A percentile compares a stretch with the other conserved stretches of the same genome.
Conservation (phyloP, 148 eudicot species). For the Arctostaphylos glauca region DNA sequence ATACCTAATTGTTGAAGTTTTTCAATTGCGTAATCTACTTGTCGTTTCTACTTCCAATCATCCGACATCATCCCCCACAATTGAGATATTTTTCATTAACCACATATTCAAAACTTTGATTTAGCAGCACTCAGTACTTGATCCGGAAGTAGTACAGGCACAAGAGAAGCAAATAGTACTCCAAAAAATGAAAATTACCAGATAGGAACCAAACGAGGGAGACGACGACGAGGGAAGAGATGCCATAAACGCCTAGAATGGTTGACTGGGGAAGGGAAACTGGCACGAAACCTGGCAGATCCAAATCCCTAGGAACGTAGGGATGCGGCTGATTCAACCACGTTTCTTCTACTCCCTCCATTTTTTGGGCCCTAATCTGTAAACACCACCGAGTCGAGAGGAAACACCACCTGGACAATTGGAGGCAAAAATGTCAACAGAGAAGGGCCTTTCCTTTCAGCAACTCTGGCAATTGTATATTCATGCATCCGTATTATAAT, state of each 20-base stretch:
- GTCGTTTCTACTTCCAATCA: no score
- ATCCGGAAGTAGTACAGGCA: background rate
- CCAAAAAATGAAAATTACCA: slow-evolving; percentile 30
- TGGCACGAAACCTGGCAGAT: slow-evolving; percentile 70
- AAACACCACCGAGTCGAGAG: background rate
- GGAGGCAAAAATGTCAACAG: background rate
- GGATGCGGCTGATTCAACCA: slow-evolving; percentile 44
- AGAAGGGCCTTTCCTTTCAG: background rate
- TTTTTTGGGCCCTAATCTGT: background rate
- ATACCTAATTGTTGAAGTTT: no score
- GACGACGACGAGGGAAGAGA: slow-evolving; percentile 42
- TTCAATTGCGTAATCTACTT: no score
- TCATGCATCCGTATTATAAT: background rate
- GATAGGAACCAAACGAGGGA: slow-evolving; percentile 60
- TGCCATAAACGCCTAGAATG: slow-evolving; percentile 52
- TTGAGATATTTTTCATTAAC: no score
- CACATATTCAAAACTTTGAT: background rate
- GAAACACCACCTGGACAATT: background rate
- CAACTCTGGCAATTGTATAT: background rate
- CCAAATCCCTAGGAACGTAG: slow-evolving; percentile 60
- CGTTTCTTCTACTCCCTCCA: slow-evolving; percentile 5
- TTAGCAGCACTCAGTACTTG: background rate
- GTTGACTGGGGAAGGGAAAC: slow-evolving; percentile 41
- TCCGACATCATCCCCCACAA: no score
- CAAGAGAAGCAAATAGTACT: background rate